Percentiles rank a stretch among this genome's conserved stretches.
These are phyloP conservation scores for Agrostemma githago DNA, from an alignment of 148 eudicot genomes.

Conservation along the genomic window DNA sequence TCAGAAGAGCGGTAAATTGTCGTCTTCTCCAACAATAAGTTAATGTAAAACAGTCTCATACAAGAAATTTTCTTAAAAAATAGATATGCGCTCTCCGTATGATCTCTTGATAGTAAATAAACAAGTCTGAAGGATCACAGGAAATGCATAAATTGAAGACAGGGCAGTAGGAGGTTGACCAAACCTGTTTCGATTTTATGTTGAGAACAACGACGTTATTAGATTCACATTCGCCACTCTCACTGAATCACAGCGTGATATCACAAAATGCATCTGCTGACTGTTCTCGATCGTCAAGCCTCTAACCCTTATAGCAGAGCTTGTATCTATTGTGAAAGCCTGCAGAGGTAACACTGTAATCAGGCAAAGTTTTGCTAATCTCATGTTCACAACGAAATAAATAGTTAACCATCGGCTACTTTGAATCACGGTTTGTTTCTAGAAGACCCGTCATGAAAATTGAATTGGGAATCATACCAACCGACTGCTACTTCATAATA, in stretches of 20 bases:
- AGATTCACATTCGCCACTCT: slow-evolving; percentile 56
- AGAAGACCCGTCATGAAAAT: background rate
- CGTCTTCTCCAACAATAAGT: too few species aligned
- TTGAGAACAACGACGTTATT: slow-evolving; percentile 66
- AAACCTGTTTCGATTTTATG: slow-evolving; percentile 88
- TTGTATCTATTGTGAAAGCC: slow-evolving; percentile 78
- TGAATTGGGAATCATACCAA: background rate
- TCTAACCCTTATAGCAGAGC: slow-evolving; percentile 65
- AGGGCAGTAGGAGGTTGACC: slow-evolving; percentile 12
- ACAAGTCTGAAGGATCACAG: background rate
- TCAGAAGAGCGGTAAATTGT: too few species aligned
- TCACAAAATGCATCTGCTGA: slow-evolving; percentile 90
- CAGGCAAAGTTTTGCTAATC: background rate
- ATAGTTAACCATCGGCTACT: background rate
- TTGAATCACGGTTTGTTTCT: background rate
- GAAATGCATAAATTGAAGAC: slow-evolving; percentile 6
- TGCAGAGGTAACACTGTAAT: slow-evolving; percentile 23
- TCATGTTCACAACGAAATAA: background rate
- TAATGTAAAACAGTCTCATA: too few species aligned
- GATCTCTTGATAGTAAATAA: background rate
- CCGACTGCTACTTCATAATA: too few species aligned
- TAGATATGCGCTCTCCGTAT: too few species aligned
- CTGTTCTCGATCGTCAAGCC: slow-evolving; percentile 79
- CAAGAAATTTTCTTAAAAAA: too few species aligned
- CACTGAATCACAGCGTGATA: slow-evolving; percentile 60